A percentile compares a stretch with the other conserved stretches of the same genome.
These are phyloP conservation scores for Acanthamoeba culbertsoni DNA, from an alignment of 208 protist species.

Conservation along the genomic window DNA sequence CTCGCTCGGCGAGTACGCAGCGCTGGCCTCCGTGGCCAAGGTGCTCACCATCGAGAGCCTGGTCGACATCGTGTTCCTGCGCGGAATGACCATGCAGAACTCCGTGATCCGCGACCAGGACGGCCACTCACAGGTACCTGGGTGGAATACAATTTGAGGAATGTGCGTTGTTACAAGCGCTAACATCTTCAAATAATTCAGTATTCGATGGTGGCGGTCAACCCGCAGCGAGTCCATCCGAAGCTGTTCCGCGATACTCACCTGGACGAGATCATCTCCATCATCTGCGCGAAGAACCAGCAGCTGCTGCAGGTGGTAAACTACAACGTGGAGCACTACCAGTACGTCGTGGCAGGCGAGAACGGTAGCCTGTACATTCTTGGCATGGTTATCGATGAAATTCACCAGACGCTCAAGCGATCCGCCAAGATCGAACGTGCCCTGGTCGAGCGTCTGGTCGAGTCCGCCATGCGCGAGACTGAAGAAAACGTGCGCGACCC, in stretches of 20 bases:
- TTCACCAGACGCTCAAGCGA: constrained; percentile 59
- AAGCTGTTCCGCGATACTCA: constrained; percentile 22
- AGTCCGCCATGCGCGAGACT: constrained; percentile 44
- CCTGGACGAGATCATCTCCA: constrained; percentile 72
- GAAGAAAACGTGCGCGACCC: constrained; percentile 58
- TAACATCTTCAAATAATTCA: too few species aligned
- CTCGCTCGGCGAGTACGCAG: constrained; percentile 86
- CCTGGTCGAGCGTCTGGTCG: constrained; percentile 8
- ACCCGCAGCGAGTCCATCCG: constrained; percentile 77
- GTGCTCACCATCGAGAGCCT: constrained; percentile 77
- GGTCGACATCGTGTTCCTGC: constrained; percentile 82
- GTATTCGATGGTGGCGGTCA: constrained; percentile 86
- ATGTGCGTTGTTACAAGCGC: background rate
- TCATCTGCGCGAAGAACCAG: constrained; percentile 57
- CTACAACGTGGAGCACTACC: constrained; percentile 83
- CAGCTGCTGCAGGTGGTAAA: constrained; percentile 85
- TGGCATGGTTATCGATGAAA: constrained; percentile 72
- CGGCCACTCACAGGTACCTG: constrained; percentile 69
- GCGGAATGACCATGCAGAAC: constrained; percentile 86
- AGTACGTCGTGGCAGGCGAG: constrained; percentile 86
- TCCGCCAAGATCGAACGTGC: constrained; percentile 55
- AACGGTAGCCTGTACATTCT: constrained; percentile 77
- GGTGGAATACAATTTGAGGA: background rate
- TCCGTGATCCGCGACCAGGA: constrained; percentile 77
- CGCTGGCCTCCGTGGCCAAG: constrained; percentile 78